Evolutionary conservation across 1,284 basidiomycete genomes (phyloP).

Genomic region (Melampsora abietis-canadensis): DNA sequence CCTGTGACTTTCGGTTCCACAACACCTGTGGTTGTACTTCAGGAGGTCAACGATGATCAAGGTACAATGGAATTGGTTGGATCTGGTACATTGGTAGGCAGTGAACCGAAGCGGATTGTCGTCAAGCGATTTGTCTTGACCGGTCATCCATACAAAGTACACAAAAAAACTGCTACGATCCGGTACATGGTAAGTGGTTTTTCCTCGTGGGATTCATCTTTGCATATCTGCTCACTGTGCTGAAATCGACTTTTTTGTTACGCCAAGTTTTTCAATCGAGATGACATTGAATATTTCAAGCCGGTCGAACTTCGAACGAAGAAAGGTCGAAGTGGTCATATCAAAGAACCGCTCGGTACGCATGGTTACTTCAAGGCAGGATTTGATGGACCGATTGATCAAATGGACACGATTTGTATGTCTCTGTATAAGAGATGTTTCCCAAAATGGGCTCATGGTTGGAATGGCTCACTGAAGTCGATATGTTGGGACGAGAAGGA

Average conservation of each 20-base stretch:
- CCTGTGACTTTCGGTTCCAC: conserved; percentile 78
- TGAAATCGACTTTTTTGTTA: not conserved
- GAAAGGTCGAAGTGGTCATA: conserved; percentile 84
- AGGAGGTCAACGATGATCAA: conserved; percentile 49
- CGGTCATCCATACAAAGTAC: conserved; percentile 94
- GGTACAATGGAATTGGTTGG: conserved; percentile 65
- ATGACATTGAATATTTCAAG: conserved; percentile 89
- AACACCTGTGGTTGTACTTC: conserved; percentile 38
- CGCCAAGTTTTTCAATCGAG: conserved; percentile 54
- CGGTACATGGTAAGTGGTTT: conserved; percentile 77
- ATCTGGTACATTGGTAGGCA: conserved; percentile 78
- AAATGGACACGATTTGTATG: conserved; percentile 95
- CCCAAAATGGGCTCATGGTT: conserved; percentile 65
- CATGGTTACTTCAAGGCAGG: conserved; percentile 94
- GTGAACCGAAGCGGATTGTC: conserved; percentile 86
- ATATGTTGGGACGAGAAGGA: not conserved
- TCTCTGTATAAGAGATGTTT: conserved; percentile 84
- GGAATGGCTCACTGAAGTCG: not conserved
- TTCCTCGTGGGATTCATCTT: not conserved
- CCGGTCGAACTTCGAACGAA: conserved; percentile 92
- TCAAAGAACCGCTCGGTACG: conserved; percentile 84
- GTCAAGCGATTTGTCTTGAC: conserved; percentile 90
- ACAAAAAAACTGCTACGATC: conserved; percentile 95
- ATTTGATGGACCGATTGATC: conserved; percentile 89
- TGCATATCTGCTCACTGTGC: not conserved